Percentiles rank a stretch among this genome's conserved stretches.
phyloP scores from a whole-genome alignment of 2,329 filamentous ascomycete species.

The Diplodia intermedia region DNA sequence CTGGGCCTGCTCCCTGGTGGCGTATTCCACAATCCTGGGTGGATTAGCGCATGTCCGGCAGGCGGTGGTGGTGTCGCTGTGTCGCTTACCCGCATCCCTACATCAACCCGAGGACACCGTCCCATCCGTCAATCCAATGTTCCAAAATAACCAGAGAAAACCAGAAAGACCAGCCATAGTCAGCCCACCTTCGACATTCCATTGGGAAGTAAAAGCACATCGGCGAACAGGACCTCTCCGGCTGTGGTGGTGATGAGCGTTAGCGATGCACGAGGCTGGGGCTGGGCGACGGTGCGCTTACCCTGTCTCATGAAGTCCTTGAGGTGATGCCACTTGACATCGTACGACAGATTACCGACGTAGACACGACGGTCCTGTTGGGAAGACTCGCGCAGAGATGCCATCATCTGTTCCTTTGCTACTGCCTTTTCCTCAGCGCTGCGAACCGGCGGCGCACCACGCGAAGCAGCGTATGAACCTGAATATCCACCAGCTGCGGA shows the following conservation, averaged over 20 bases:
- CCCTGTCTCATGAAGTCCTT: conserved; percentile 99
- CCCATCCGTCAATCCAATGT: conserved; percentile 99
- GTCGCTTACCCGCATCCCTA: conserved; percentile 98
- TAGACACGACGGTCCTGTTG: conserved; percentile 99
- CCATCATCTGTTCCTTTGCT: conserved; percentile 95
- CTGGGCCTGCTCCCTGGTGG: conserved; percentile 98
- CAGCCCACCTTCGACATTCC: conserved; percentile 99
- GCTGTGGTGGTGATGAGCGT: conserved; percentile 63
- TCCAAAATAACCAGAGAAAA: conserved; percentile 73
- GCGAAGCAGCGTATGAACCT: conserved; percentile 62
- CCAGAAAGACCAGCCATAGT: conserved; percentile 78
- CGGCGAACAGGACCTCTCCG: conserved; percentile 98
- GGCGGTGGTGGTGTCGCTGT: not conserved
- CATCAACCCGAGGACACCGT: conserved; percentile 81
- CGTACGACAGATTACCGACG: conserved; percentile 97
- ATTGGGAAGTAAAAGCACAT: conserved; percentile 99
- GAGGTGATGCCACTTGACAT: conserved; percentile 99
- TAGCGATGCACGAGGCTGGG: conserved; percentile 41
- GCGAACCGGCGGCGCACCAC: conserved; percentile 56
- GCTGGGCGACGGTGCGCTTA: conserved; percentile 59
- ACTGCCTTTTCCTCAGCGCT: conserved; percentile 82
- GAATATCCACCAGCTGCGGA: conserved; percentile 75
- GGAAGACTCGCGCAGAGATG: conserved; percentile 88
- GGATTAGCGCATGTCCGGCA: not conserved
- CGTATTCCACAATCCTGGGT: conserved; percentile 98